Evolutionary conservation across 2,329 filamentous ascomycete species (phyloP), one percentile per base, ranked within the genome.

Genomic region (Ophiostoma montium): DNA sequence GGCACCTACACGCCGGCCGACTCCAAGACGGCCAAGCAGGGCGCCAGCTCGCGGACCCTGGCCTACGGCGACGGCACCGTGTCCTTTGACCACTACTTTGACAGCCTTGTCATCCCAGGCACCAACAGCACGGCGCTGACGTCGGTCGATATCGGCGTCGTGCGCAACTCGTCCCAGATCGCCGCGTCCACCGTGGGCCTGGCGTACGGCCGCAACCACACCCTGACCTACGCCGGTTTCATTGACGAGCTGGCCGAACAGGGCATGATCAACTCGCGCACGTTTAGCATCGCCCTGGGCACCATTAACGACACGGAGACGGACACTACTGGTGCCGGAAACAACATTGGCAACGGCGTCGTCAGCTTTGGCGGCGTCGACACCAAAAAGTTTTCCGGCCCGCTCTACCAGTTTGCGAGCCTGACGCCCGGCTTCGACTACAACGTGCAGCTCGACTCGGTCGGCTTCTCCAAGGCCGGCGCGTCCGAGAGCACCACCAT

Each of bases 111-210:
- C 12, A 44, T 60, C 1, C 56, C 56, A 2, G 57, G 57, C 16
- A 49, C 53, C 9, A 48, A 19, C 46, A 51, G 50, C 41, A 54
- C 65, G 12, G 67, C 66, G 19, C 59, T 77, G 23, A 58, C 67
- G 18, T 59, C 67, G 18, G 68, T 81, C 49, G 71, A 76, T 55
- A 79, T 83, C 50, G 79, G 78, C 50, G 71, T 80, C 31, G 78
- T 77, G 7, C 70, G 68, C 27, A 57, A 58, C 12, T 68, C 64
- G 5, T 49, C 60, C 16, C 65, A 71, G 52, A 65, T 70, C 48
- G 67, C 67, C 46, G 62, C 68, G 12, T 68, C 69, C 31, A 84
- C 89, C 39, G 64, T 88, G 16, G 85, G 85, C 31, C 78, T 89
- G 39, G 84, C 84, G 31, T 84, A 83, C 59, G 67, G 75, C 5